Conservation (phyloP, 805 yeast genomes). For the Yarrowia osloensis region DNA sequence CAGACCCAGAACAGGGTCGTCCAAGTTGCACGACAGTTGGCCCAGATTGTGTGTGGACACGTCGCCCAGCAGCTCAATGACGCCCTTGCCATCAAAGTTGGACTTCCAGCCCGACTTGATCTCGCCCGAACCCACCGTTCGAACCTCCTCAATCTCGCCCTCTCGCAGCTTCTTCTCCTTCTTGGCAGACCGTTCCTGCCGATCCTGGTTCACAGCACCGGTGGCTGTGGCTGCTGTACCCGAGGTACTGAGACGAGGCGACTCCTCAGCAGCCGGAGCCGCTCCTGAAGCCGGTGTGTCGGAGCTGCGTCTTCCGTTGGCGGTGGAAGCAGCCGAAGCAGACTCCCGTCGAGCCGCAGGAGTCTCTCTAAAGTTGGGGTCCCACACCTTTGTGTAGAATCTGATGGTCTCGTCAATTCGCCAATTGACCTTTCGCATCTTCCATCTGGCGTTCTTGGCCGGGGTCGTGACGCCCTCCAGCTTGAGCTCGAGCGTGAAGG, state of each 20-base stretch:
- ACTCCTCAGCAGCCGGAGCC: conserved; percentile 32
- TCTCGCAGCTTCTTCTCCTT: conserved; percentile 30
- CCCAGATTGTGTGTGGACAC: conserved; percentile 42
- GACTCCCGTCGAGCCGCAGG: conserved; percentile 32
- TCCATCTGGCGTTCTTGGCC: conserved; percentile 62
- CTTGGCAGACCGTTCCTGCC: conserved; percentile 8
- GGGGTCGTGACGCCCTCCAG: conserved; percentile 54
- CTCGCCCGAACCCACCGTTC: conserved; percentile 76
- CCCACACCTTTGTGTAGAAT: conserved; percentile 49
- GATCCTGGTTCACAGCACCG: conserved; percentile 3
- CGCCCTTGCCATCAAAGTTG: conserved; percentile 77
- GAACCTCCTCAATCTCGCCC: conserved; percentile 57
- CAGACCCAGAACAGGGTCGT: conserved; percentile 78
- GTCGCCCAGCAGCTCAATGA: conserved; percentile 59
- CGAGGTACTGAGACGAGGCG: conserved; percentile 39
- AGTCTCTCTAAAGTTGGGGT: conserved; percentile 23
- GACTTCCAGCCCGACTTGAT: conserved; percentile 93
- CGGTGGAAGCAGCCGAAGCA: conserved; percentile 8
- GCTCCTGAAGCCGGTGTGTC: conserved; percentile 27
- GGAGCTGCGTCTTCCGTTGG: not conserved
- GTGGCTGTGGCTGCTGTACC: conserved; percentile 36
- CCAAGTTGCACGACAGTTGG: conserved; percentile 75
- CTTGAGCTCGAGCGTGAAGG: conserved; percentile 79
- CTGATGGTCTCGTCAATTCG: conserved; percentile 80
- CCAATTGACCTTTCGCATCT: conserved; percentile 89